phyloP scores from a whole-genome alignment of 2,329 filamentous ascomycete species.

The Macrophomina pseudophaseolina region DNA sequence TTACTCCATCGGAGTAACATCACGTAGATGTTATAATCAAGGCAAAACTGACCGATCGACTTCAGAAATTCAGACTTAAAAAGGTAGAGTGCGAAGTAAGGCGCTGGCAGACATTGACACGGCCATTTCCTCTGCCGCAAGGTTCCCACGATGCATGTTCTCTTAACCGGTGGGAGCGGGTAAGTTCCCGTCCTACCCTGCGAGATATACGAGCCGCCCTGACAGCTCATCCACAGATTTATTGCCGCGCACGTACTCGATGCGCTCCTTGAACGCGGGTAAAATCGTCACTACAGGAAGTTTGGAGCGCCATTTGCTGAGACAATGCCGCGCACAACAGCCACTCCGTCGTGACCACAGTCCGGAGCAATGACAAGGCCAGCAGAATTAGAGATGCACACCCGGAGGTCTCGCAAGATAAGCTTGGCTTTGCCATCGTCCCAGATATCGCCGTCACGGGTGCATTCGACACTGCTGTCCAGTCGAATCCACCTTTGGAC shows the following conservation, averaged over 20 bases:
- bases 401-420: slow-evolving; percentile 55
- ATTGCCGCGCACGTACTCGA: slow-evolving; percentile 69
- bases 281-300: slow-evolving; percentile 21
- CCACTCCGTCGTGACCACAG: slow-evolving; percentile 67
- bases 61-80: not conserved
- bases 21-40: not conserved
- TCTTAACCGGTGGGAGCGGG: slow-evolving; percentile 60
- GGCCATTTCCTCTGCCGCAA: no score
- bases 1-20: not conserved
- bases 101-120: no score
- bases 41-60: not conserved
- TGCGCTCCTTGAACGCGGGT: slow-evolving; percentile 59
- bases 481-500: slow-evolving; percentile 69
- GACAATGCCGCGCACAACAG: slow-evolving; percentile 37
- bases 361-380: slow-evolving; percentile 66
- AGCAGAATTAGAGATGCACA: slow-evolving; percentile 63
- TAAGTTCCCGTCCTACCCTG: no score
- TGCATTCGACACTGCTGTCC: slow-evolving; percentile 68
- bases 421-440: slow-evolving; percentile 70
- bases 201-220: no score
- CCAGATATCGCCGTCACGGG: slow-evolving; percentile 71
- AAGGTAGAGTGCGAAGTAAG: not conserved
- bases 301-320: not conserved
- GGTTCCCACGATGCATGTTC: slow-evolving; percentile 38
- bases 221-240: slow-evolving; percentile 45